Evolutionary conservation across 192 early-diverging fungal genomes (phyloP).

Genomic region (Thamnidium elegans): DNA sequence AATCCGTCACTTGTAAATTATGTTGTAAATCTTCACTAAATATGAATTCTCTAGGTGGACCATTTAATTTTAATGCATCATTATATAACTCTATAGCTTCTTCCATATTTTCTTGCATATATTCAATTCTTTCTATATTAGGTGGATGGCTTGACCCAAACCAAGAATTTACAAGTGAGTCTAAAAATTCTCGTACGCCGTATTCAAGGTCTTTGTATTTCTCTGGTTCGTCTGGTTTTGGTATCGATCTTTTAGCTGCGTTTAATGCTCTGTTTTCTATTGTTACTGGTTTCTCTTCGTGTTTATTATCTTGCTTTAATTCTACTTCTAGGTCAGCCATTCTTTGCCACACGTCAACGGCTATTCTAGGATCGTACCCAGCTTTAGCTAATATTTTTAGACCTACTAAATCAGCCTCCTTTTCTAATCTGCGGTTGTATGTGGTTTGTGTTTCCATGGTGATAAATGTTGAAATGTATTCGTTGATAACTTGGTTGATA

Average conservation of each 20-base stretch:
- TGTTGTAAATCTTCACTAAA: background rate
- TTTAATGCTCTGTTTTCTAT: background rate
- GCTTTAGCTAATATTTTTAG: constrained; percentile 50
- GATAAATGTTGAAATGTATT: constrained; percentile 18
- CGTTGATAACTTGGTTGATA: constrained; percentile 35
- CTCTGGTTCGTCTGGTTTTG: background rate
- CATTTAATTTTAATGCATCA: constrained; percentile 27
- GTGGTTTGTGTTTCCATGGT: constrained; percentile 25
- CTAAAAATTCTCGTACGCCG: constrained; percentile 22
- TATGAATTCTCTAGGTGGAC: constrained; percentile 14
- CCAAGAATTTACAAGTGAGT: constrained; percentile 24
- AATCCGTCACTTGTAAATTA: too few species aligned
- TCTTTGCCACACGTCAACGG: constrained; percentile 48
- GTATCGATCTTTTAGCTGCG: background rate
- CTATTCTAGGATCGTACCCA: constrained; percentile 55
- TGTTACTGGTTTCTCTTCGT: background rate
- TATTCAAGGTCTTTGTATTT: background rate
- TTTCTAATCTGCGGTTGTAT: constrained; percentile 45
- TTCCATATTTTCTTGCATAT: constrained; percentile 34
- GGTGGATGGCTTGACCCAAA: constrained; percentile 42
- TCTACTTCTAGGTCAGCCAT: constrained; percentile 40
- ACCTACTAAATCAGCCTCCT: constrained; percentile 53
- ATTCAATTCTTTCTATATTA: constrained; percentile 30
- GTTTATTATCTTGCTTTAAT: background rate
- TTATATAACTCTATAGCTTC: constrained; percentile 27